phyloP scores from a whole-genome alignment of 768 basidiomycete genomes.

The Plicaturopsis crispa region DNA sequence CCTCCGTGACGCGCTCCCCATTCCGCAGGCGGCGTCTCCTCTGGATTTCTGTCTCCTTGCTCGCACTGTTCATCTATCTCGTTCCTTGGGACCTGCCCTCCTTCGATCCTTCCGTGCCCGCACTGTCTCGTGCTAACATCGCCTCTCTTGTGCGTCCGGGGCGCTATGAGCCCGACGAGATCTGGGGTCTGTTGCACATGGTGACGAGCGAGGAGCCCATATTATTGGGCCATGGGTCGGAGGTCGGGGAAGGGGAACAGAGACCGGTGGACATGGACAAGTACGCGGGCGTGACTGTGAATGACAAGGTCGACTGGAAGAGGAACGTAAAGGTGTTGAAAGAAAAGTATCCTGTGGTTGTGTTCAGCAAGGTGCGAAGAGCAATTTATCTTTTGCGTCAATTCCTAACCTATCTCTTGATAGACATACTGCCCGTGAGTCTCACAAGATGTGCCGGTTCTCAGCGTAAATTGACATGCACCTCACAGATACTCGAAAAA shows the following conservation, averaged over 20 bases:
- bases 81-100: slow-evolving; percentile 35
- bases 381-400: background rate
- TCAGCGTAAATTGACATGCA: background rate
- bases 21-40: slow-evolving; percentile 42
- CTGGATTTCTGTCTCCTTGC: slow-evolving; percentile 27
- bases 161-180: slow-evolving; percentile 40
- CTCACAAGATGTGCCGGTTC: slow-evolving; percentile 32
- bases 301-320: slow-evolving; percentile 32
- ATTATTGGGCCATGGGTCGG: slow-evolving; percentile 29
- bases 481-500: slow-evolving; percentile 46
- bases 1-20: slow-evolving; percentile 3
- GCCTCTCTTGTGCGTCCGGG: slow-evolving; percentile 27
- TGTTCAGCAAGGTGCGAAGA: slow-evolving; percentile 69
- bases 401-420: slow-evolving; percentile 2
- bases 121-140: slow-evolving; percentile 31
- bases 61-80: slow-evolving; percentile 31
- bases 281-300: slow-evolving; percentile 40
- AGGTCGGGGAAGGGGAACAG: slow-evolving; percentile 35
- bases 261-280: slow-evolving; percentile 41
- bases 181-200: slow-evolving; percentile 66
- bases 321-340: slow-evolving; percentile 34
- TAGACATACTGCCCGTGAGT: slow-evolving; percentile 75
- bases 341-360: slow-evolving; percentile 52
- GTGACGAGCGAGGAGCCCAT: slow-evolving; percentile 42
- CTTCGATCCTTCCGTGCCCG: slow-evolving; percentile 20